Evolutionary conservation across 495 filamentous ascomycete genomes (phyloP), one percentile per base, ranked within the genome.

Genomic region (Physcia stellaris): DNA sequence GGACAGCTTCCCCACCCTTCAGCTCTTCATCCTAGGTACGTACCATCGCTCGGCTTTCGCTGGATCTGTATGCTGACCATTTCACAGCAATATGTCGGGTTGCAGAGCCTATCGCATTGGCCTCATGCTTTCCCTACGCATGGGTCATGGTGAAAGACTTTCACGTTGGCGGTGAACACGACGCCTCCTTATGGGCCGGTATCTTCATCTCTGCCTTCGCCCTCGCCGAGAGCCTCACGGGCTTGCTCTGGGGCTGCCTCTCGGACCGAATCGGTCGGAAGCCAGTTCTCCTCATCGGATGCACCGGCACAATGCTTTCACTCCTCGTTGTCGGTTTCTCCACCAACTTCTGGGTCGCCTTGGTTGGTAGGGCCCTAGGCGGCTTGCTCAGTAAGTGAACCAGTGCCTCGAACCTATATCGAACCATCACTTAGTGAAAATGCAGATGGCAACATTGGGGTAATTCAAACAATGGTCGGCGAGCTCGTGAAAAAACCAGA

Each of bases 381-480:
- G 86, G 86, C 17, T 58, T 80, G 4, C 61, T 94, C 29, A 93
- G 49, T 52, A 12, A 40, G 49, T 21, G 20, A n/a, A 0, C 12
- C 6, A 12, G 28, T 20, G 26, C 11, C n/a, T 12, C 24, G 22
- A 19, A 30, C 41, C 7, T 39, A 16, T 16, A 4, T 4, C 26
- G 26, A 7, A 13, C 24, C 11, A 13, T 40, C 18, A 13, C 4
- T 30, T 15, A 40, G 15, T 23, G 13, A n/a, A 4, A 10, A 13
- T 2, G 24, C 20, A 52, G 49, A 93, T 61, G 84, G 84, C 29
- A 92, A 92, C 46, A 79, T 88, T 49, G 84, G 79, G 7, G 83
- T 92, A 23, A 84, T 92, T 42, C 83, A 88, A 55, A 88, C 83
- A n/a, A 88, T 88, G 82, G 83, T 92, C 17, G 83, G 78, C 16